Conservation (phyloP, 129 eudicot genomes). For the Chrysanthemum lavandulifolium region DNA sequence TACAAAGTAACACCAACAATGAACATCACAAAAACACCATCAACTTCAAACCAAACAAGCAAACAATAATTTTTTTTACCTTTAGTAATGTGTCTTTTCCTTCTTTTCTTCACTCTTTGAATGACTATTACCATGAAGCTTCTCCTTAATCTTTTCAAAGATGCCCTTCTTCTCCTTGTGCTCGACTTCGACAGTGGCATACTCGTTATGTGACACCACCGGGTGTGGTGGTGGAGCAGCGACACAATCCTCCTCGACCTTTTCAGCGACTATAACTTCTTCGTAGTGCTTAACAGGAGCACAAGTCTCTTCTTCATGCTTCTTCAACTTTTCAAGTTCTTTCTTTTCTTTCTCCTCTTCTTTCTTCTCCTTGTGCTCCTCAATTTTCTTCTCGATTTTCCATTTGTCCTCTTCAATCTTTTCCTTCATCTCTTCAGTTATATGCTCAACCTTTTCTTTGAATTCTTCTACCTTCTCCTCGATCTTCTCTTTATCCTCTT, state of each 20-base stretch:
- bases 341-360: conserved; percentile 29
- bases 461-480: conserved; percentile 21
- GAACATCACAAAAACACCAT: conserved; percentile 5
- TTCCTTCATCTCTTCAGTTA: conserved; percentile 13
- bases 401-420: conserved; percentile 20
- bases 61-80: background rate
- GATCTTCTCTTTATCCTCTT: conserved; percentile 21
- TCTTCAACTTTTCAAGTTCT: conserved; percentile 24
- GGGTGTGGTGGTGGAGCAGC: conserved; percentile 26
- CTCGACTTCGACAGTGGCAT: conserved; percentile 23
- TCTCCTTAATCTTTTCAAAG: conserved; percentile 37
- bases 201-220: conserved; percentile 18
- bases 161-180: conserved; percentile 40
- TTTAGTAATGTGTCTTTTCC: conserved; percentile 34
- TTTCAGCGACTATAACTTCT: conserved; percentile 11
- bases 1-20: background rate
- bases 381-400: conserved; percentile 3
- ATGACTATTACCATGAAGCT: conserved; percentile 32
- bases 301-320: conserved; percentile 22
- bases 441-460: conserved; percentile 9
- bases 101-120: conserved; percentile 39
- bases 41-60: background rate
- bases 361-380: conserved; percentile 32
- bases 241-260: conserved; percentile 27
- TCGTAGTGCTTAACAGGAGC: conserved; percentile 10